Base-by-base conservation (phyloP, 2,329 filamentous ascomycete genomes). In the Fusarium abutilonis region DNA sequence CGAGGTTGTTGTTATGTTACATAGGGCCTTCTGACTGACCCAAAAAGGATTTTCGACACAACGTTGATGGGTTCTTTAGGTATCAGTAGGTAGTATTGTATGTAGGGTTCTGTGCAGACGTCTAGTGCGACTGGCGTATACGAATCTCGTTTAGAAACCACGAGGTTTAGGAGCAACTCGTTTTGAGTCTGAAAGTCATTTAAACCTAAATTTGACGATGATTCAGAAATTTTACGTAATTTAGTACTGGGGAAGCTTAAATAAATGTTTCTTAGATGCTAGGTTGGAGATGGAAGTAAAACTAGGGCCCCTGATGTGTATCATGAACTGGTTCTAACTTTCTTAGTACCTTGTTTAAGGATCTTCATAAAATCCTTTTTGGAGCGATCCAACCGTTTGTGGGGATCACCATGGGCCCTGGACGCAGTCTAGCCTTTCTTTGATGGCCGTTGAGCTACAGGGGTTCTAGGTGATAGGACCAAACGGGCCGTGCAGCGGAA, bases 401-500 rank as follows among this genome's bases (percentile, higher is more conserved):
- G n/a, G 34, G 36, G 6, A 14, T 17, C 15, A 17, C 39, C 38
- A 29, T 38, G 7, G 47, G 15, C 26, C 31, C 11, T 34, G 14
- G 5, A 14, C 6, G 13, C 13, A 8, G 31, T 13, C 14, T 13
- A n/a, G 31, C 14, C 15, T 38, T 9, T n/a, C 35, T 7, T 38
- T 38, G 15, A 19, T 8, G 19, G 19, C 19, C 15, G 35, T 38
- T 38, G 35, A 13, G 4, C 15, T 17, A 19, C 35, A 17, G 17
- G 35, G 35, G 19, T 38, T 4, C 6, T 28, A 4, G 15, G n/a
- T 28, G n/a, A 38, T 38, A 38, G 9, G 35, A 9, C 6, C 13
- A 42, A 26, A 36, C 29, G 32, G 47, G 19, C 54, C 41, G 56
- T 54, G 26, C 9, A 14, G 11, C 14, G 32, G 49, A 46, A 35